A percentile compares a stretch with the other conserved stretches of the same genome.
Evolutionary conservation across 192 early-diverging fungal species (phyloP).

Genomic region (Phycomyces blakesleeanus): DNA sequence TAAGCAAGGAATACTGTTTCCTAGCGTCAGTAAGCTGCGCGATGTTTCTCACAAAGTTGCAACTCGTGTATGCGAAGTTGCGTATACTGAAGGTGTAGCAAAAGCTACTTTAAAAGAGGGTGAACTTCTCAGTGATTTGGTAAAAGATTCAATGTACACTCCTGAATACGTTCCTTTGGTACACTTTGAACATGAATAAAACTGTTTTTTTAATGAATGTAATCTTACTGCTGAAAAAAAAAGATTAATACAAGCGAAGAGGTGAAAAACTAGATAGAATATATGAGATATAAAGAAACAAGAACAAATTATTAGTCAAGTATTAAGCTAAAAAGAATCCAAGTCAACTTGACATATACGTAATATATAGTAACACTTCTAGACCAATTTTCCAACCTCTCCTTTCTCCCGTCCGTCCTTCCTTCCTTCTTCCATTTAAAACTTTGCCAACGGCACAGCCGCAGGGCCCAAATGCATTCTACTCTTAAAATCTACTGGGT

Average conservation of each 20-base stretch:
- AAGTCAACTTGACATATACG: no score
- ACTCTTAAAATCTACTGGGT: slow-evolving; percentile 48
- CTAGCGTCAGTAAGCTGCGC: slow-evolving; percentile 81
- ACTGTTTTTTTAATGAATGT: neutral
- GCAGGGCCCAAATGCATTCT: slow-evolving; percentile 44
- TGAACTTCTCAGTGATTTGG: slow-evolving; percentile 30
- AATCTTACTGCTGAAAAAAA: no score
- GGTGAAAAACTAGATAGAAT: no score
- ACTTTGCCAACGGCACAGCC: slow-evolving; percentile 35
- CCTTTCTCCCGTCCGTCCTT: no score
- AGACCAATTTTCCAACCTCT: neutral
- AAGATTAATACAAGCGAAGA: no score
- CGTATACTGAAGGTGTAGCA: slow-evolving; percentile 40
- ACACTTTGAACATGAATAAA: slow-evolving; percentile 6
- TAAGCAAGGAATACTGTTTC: slow-evolving; percentile 73
- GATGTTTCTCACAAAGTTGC: slow-evolving; percentile 79
- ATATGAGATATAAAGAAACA: no score
- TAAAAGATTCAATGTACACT: slow-evolving; percentile 43
- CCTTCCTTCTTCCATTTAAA: neutral
- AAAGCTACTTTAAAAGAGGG: slow-evolving; percentile 31
- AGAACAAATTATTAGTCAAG: no score
- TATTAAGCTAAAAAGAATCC: no score
- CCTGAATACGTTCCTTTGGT: slow-evolving; percentile 39
- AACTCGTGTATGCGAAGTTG: slow-evolving; percentile 65
- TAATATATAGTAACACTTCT: no score